Base-by-base conservation (phyloP, 805 yeast species). In the Schizosaccharomyces pombe region DNA sequence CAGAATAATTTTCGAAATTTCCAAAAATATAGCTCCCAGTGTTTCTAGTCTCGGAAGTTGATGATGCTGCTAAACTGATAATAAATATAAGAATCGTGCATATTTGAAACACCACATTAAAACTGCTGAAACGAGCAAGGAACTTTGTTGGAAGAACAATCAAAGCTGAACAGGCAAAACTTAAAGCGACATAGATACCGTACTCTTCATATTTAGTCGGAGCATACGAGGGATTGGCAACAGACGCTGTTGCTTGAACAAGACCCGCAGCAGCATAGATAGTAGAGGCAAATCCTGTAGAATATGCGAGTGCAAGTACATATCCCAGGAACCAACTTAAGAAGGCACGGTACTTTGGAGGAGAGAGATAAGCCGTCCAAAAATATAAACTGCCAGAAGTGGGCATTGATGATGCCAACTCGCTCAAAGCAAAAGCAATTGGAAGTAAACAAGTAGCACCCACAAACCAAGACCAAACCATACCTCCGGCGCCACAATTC, bases 361-460 rank as follows among this genome's bases (percentile, higher is more conserved):
- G 43, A 11, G 43, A 37, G 22, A 37, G 43, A 6, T 37, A 57
- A 14, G 77, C 71, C 1, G 78, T 77, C 55, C 84, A 82, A 60
- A 79, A 79, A 52, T 80, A 81, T 3, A 80, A 70, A 49, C 84
- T 84, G 24, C 81, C 75, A 14, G 79, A 69, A 3, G 81, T 78
- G 39, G 84, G 84, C 67, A 76, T 76, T 4, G 81, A 76, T 29
- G 76, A 70, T 3, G 80, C 73, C 29, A 79, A 68, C 60, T 79
- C 84, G 0, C 81, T 81, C 74, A 79, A 69, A 19, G 79, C 72
- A 40, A 71, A 65, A 9, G 81, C 80, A 51, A 79, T 81, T 2
- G 73, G 68, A 52, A 74, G 68, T 54, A 79, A 71, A 31, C 79
- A 76, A 22, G 70, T 54, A 66, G 75, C 68, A 34, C 79, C 79